phyloP scores from a whole-genome alignment of 83 land plant genomes.

The Picea mariana region DNA sequence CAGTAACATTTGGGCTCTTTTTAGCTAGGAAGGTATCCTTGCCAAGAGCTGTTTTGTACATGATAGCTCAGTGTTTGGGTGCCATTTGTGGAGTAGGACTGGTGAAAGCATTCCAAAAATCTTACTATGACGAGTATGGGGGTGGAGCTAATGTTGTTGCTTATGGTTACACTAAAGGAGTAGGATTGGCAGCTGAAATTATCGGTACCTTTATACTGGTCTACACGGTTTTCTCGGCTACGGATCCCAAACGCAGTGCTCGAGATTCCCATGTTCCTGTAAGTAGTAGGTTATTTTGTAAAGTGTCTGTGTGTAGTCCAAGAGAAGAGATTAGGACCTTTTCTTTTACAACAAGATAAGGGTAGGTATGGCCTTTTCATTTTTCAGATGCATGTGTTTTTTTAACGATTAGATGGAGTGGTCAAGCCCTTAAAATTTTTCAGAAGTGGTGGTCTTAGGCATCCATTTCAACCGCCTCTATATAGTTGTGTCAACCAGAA shows the following conservation, averaged over 20 bases:
- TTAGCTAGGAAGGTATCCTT: constrained; percentile 62
- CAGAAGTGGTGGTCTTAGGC: too few species aligned
- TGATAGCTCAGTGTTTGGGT: constrained; percentile 58
- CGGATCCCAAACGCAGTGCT: constrained; percentile 62
- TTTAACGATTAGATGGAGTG: too few species aligned
- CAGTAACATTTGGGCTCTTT: constrained; percentile 62
- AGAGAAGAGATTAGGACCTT: background rate
- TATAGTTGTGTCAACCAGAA: too few species aligned
- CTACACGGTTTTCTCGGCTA: constrained; percentile 63
- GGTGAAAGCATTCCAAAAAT: constrained; percentile 49
- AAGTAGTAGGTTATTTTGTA: constrained; percentile 9
- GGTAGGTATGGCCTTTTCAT: background rate
- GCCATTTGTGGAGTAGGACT: constrained; percentile 59
- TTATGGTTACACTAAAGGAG: constrained; percentile 45
- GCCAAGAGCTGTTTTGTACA: constrained; percentile 47
- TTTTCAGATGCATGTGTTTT: background rate
- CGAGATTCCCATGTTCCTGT: constrained; percentile 72
- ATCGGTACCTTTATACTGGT: constrained; percentile 61
- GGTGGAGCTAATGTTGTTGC: constrained; percentile 53
- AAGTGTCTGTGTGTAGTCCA: background rate
- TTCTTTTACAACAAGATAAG: background rate
- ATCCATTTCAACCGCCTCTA: too few species aligned
- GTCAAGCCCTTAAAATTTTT: too few species aligned
- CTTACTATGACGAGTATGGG: constrained; percentile 31
- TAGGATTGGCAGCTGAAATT: constrained; percentile 55